Evolutionary conservation across 78 protist species (phyloP).

Genomic region (Trichosphaerium sp.): DNA sequence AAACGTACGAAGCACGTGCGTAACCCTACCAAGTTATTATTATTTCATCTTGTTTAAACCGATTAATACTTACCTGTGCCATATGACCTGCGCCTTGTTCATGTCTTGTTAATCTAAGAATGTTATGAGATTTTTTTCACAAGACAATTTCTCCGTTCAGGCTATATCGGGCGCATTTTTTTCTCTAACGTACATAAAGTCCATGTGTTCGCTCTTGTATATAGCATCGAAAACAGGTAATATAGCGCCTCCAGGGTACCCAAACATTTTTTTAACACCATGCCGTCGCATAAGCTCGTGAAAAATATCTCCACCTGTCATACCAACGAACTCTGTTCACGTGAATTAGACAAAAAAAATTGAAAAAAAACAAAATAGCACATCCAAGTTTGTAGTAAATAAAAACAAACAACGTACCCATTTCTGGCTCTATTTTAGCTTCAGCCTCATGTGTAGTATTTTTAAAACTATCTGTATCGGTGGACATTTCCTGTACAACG

Average conservation of each 20-base stretch:
- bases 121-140: too few species aligned
- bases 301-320: slow-evolving; percentile 19
- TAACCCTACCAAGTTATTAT: not conserved
- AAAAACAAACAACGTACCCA: too few species aligned
- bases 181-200: too few species aligned
- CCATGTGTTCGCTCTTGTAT: slow-evolving; percentile 7
- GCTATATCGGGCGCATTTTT: too few species aligned
- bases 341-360: too few species aligned
- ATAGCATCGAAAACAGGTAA: slow-evolving; percentile 36
- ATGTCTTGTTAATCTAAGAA: slow-evolving; percentile 26
- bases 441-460: too few species aligned
- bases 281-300: slow-evolving; percentile 15
- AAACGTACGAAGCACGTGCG: not conserved
- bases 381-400: too few species aligned
- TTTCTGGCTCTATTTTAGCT: too few species aligned
- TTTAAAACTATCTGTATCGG: too few species aligned
- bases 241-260: slow-evolving; percentile 38
- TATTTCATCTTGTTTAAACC: not conserved
- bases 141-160: too few species aligned
- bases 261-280: slow-evolving; percentile 8
- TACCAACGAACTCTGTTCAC: slow-evolving; percentile 14
- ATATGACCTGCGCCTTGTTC: slow-evolving; percentile 38
- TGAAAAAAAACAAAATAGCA: too few species aligned
- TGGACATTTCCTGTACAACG: too few species aligned
- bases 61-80: slow-evolving; percentile 21